phyloP scores from a whole-genome alignment of 2,329 filamentous ascomycete genomes.

The Westerdykella aurantiaca region DNA sequence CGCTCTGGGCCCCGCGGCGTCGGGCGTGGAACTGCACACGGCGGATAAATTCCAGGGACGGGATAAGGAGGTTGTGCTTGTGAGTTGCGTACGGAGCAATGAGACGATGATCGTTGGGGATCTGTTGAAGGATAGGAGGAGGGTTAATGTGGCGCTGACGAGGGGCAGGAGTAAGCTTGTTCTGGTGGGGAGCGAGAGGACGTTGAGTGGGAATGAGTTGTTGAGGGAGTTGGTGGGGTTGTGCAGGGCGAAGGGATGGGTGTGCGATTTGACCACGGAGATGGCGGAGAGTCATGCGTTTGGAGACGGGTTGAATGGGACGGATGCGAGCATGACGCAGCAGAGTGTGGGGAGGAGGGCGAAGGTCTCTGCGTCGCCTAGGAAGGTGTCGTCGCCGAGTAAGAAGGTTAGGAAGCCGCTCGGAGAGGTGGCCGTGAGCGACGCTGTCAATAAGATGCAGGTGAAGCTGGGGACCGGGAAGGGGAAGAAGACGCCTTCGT shows the following conservation, averaged over 20 bases:
- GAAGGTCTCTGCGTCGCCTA: not conserved
- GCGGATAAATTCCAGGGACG: constrained; percentile 95
- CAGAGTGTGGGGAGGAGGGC: constrained; percentile 5
- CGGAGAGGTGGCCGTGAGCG: constrained; percentile 15
- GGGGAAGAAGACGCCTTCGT: constrained; percentile 9
- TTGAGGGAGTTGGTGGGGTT: constrained; percentile 68
- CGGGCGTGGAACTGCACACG: constrained; percentile 84
- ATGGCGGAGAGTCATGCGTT: constrained; percentile 65
- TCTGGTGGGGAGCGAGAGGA: constrained; percentile 75
- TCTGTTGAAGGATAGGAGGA: constrained; percentile 79
- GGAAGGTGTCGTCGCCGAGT: constrained; percentile 14
- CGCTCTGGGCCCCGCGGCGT: constrained; percentile 5
- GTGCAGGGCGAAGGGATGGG: constrained; percentile 74
- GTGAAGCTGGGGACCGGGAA: constrained; percentile 17
- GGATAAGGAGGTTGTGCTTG: constrained; percentile 87
- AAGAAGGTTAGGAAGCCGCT: constrained; percentile 28
- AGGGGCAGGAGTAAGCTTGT: constrained; percentile 87
- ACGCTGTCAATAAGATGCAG: constrained; percentile 9
- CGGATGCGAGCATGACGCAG: constrained; percentile 5
- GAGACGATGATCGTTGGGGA: constrained; percentile 80
- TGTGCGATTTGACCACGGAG: constrained; percentile 62
- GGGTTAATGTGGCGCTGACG: constrained; percentile 95
- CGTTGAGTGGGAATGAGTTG: constrained; percentile 66
- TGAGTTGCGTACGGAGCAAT: constrained; percentile 85
- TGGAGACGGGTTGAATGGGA: constrained; percentile 48